Evolutionary conservation across 1,284 basidiomycete species (phyloP).

Genomic region (Vanrija humicola): DNA sequence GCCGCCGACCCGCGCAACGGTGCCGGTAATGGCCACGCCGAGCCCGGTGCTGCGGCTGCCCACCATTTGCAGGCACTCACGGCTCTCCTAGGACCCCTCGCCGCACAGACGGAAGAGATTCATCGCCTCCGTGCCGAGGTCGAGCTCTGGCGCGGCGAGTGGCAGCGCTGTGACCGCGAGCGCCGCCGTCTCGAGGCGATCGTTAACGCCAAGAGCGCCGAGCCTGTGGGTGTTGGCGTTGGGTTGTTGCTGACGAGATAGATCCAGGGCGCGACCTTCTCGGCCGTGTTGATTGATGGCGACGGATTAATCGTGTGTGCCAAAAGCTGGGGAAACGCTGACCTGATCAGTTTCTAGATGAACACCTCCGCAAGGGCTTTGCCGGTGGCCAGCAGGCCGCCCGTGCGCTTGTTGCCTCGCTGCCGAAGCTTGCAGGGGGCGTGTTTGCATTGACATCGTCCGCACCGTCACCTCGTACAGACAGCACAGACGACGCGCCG

Average conservation of each 20-base stretch:
- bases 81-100: conserved; percentile 22
- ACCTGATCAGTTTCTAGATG: conserved; percentile 28
- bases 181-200: conserved; percentile 27
- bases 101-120: conserved; percentile 28
- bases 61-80: conserved; percentile 28
- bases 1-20: background rate
- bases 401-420: conserved; percentile 24
- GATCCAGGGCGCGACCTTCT: conserved; percentile 21
- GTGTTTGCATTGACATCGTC: background rate
- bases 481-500: background rate
- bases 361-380: conserved; percentile 27
- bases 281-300: conserved; percentile 40
- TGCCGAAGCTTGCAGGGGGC: conserved; percentile 19
- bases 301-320: conserved; percentile 39
- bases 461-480: background rate
- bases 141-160: conserved; percentile 35
- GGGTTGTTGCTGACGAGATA: background rate
- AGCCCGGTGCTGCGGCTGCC: conserved; percentile 17
- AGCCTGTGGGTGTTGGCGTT: conserved; percentile 11
- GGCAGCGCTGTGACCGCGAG: conserved; percentile 30
- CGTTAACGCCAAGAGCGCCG: conserved; percentile 22
- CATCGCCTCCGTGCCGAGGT: conserved; percentile 42
- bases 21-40: background rate
- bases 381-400: conserved; percentile 40
- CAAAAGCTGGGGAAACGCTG: background rate